These are phyloP conservation scores for Nakaseomyces sp. DNA, from an alignment of 1,139 yeast species.

Conservation along the genomic window DNA sequence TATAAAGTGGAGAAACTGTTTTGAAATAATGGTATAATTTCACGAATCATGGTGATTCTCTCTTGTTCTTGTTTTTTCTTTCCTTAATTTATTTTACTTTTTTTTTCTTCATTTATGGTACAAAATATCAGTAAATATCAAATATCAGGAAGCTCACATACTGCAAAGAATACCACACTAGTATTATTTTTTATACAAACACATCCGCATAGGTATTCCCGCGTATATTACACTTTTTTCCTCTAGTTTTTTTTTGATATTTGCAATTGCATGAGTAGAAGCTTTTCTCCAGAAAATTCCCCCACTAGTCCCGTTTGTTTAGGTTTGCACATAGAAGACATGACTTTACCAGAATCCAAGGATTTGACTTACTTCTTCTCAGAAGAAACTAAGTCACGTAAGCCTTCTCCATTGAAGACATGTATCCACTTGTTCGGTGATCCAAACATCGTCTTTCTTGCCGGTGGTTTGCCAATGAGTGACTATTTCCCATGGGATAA, in stretches of 20 bases:
- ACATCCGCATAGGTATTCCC: neutral
- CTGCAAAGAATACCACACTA: neutral
- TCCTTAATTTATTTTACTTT: too few species aligned
- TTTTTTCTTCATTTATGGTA: too few species aligned
- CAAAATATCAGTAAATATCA: too few species aligned
- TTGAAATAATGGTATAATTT: too few species aligned
- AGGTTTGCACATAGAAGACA: constrained; percentile 8
- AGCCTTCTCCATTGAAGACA: constrained; percentile 70
- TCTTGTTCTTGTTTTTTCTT: too few species aligned
- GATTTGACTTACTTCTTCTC: constrained; percentile 73
- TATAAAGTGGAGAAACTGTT: too few species aligned
- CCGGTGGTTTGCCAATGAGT: constrained; percentile 90
- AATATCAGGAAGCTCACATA: too few species aligned
- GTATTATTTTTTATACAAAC: neutral
- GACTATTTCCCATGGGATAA: constrained; percentile 88
- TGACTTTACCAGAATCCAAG: constrained; percentile 40
- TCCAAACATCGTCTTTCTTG: constrained; percentile 78
- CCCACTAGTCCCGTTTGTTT: constrained; percentile 1
- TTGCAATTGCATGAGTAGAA: constrained; percentile 1
- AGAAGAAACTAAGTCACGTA: constrained; percentile 67
- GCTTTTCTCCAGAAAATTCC: neutral
- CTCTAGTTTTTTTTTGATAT: neutral
- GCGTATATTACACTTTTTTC: too few species aligned
- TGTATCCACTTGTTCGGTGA: constrained; percentile 69
- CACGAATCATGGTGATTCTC: too few species aligned